phyloP scores from a whole-genome alignment of 208 protist genomes.

The Sergeia podlipaevii region DNA sequence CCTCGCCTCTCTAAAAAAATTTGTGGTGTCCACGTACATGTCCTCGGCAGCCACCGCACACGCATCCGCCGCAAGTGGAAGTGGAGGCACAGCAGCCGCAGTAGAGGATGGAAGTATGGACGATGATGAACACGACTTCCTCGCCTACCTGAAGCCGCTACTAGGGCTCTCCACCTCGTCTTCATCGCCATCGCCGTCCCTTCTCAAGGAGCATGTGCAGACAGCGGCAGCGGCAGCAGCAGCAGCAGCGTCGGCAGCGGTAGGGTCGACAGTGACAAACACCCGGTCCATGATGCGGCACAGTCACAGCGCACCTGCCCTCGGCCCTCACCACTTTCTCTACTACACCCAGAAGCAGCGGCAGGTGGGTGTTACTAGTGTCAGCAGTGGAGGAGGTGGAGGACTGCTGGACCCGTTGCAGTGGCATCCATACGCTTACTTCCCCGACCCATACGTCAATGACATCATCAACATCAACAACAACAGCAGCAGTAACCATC shows the following conservation, averaged over 20 bases:
- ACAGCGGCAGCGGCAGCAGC: no score
- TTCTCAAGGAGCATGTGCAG: background rate
- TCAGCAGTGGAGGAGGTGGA: background rate
- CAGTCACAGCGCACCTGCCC: constrained; percentile 7
- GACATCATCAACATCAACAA: constrained; percentile 3
- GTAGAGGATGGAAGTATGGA: background rate
- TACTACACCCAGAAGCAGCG: no score
- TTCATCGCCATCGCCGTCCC: background rate
- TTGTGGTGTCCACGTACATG: constrained; percentile 8
- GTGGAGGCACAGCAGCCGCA: no score
- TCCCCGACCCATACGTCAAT: constrained; percentile 33
- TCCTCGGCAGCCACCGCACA: no score
- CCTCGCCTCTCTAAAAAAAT: constrained; percentile 26
- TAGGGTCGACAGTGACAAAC: background rate
- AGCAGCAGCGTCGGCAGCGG: background rate
- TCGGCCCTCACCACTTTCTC: no score
- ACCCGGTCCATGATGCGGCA: no score
- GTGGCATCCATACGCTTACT: constrained; percentile 37
- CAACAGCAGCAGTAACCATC: background rate
- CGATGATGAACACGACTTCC: constrained; percentile 5
- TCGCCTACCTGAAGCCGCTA: constrained; percentile 6
- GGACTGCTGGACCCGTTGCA: constrained; percentile 23
- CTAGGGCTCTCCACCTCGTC: background rate
- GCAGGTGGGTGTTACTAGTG: background rate
- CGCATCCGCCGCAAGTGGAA: no score